Conservation (phyloP, 768 basidiomycete species). For the Podaxis sp. region DNA sequence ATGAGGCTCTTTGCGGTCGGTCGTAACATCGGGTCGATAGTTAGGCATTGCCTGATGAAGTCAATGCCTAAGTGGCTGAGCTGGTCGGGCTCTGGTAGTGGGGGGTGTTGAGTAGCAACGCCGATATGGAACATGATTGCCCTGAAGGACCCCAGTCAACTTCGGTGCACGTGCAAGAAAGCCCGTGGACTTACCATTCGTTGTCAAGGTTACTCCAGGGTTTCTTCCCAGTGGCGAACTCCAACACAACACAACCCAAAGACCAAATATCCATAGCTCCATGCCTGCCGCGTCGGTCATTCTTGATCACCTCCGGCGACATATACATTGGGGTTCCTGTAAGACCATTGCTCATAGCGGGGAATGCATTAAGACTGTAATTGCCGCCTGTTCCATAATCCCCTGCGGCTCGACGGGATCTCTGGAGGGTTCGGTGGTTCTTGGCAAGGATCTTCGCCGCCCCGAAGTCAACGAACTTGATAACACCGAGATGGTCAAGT, state of each 20-base stretch:
- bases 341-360: conserved; percentile 72
- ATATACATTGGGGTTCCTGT: conserved; percentile 99
- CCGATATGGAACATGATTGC: conserved; percentile 99
- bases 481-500: conserved; percentile 83
- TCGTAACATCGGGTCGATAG: conserved; percentile 78
- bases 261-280: conserved; percentile 99
- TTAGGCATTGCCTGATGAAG: conserved; percentile 91
- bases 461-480: conserved; percentile 97
- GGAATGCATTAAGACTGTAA: conserved; percentile 26
- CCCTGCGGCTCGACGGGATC: conserved; percentile 59
- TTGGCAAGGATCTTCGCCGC: conserved; percentile 95
- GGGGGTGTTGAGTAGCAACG: conserved; percentile 94
- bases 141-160: conserved; percentile 42
- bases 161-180: background rate
- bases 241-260: conserved; percentile 94
- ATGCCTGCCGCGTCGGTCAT: conserved; percentile 79
- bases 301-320: conserved; percentile 98
- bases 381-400: conserved; percentile 16
- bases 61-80: conserved; percentile 86
- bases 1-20: conserved; percentile 85
- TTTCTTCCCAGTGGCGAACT: conserved; percentile 94
- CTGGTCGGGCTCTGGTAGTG: conserved; percentile 88
- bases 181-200: conserved; percentile 71
- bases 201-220: conserved; percentile 99
- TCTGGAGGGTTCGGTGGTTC: conserved; percentile 79